Conservation (phyloP, 1,284 basidiomycete genomes). For the Rhodotorula sp. region DNA sequence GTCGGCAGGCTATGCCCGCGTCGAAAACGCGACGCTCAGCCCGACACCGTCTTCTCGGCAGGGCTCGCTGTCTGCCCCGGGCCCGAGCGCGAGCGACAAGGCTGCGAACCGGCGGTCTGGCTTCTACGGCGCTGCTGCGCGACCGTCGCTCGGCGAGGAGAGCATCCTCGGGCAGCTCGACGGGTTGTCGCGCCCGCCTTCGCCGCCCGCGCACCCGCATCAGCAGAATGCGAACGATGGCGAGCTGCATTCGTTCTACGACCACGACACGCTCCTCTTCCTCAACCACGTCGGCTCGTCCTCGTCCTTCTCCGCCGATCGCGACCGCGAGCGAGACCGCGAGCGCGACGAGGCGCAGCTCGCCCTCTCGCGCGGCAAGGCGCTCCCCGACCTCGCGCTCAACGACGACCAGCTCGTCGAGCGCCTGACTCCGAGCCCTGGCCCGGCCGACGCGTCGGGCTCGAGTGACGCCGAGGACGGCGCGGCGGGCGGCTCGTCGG, state of each 20-base stretch:
- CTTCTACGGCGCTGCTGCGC: conserved; percentile 42
- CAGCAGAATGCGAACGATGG: too few relatives aligned
- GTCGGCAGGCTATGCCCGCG: too few relatives aligned
- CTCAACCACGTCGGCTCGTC: conserved; percentile 49
- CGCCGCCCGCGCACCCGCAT: not conserved
- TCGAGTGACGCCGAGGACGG: conserved; percentile 10
- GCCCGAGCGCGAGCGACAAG: conserved; percentile 1
- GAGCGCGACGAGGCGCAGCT: too few relatives aligned
- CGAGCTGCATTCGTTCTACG: conserved; percentile 62
- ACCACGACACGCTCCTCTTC: conserved; percentile 67
- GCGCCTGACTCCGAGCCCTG: conserved; percentile 4
- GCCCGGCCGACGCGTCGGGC: not conserved
- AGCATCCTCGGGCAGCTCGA: not conserved
- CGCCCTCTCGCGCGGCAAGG: not conserved
- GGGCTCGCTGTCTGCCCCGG: conserved; percentile 18
- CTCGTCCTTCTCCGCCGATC: not conserved
- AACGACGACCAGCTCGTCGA: conserved; percentile 6
- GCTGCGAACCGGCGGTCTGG: conserved; percentile 43
- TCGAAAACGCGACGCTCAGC: too few relatives aligned
- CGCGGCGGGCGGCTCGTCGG: not conserved
- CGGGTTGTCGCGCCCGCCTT: not conserved
- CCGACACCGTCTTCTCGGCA: not conserved
- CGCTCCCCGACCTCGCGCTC: conserved; percentile 5
- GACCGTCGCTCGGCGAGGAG: conserved; percentile 7
- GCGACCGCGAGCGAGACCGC: too few relatives aligned